A percentile compares a stretch with the other conserved stretches of the same genome.
phyloP scores from a whole-genome alignment of 1,139 yeast species.

The Ogataea hybrid region DNA sequence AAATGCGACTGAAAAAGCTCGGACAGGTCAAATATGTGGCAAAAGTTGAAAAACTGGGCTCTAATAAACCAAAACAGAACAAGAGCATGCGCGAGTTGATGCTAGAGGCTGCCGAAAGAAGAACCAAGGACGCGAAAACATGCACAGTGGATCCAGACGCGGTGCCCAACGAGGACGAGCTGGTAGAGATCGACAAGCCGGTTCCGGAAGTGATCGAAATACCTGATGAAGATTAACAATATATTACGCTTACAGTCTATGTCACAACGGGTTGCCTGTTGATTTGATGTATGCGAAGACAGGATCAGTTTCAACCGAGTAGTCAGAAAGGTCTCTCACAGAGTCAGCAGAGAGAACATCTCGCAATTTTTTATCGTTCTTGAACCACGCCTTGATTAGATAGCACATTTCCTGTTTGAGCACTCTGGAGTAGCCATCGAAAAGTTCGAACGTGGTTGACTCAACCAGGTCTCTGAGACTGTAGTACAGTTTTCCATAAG shows the following conservation, averaged over 20 bases:
- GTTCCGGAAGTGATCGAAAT: slow-evolving; percentile 25
- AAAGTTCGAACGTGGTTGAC: slow-evolving; percentile 50
- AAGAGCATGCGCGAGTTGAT: slow-evolving; percentile 47
- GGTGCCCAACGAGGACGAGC: slow-evolving; percentile 36
- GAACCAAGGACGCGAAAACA: slow-evolving; percentile 57
- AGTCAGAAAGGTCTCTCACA: slow-evolving; percentile 38
- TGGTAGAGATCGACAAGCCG: slow-evolving; percentile 34
- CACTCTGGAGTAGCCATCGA: slow-evolving; percentile 41
- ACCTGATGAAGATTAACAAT: slow-evolving; percentile 4
- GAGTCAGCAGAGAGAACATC: slow-evolving; percentile 42
- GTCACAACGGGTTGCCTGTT: slow-evolving; percentile 27
- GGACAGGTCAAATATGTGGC: slow-evolving; percentile 39
- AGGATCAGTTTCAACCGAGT: slow-evolving; percentile 47
- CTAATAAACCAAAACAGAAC: slow-evolving; percentile 22
- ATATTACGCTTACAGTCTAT: slow-evolving; percentile 5
- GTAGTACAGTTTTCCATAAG: slow-evolving; percentile 67
- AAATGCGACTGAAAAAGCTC: slow-evolving; percentile 40
- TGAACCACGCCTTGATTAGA: slow-evolving; percentile 65
- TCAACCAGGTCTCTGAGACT: slow-evolving; percentile 68
- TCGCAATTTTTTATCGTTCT: slow-evolving; percentile 58
- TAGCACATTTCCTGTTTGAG: slow-evolving; percentile 51
- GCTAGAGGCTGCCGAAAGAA: slow-evolving; percentile 65
- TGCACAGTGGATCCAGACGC: slow-evolving; percentile 35
- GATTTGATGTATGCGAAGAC: slow-evolving; percentile 38
- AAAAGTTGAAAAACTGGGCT: slow-evolving; percentile 32